phyloP scores from a whole-genome alignment of 257 asterid species.

The Salvia rosmarinus region DNA sequence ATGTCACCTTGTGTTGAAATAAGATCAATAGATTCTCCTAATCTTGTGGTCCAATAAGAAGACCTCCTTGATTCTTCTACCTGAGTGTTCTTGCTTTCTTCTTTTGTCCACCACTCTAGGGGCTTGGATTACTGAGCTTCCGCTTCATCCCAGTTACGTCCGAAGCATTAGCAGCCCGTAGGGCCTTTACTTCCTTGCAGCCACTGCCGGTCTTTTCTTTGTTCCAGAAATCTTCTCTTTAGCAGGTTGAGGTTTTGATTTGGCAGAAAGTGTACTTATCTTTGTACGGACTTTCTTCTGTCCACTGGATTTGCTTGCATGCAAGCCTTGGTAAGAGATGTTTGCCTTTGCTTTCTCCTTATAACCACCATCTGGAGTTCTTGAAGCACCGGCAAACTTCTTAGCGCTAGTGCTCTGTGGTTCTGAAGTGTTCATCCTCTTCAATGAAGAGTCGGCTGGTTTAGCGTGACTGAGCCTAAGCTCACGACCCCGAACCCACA shows the following conservation, averaged over 20 bases:
- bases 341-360: conserved; percentile 36
- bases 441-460: conserved; percentile 50
- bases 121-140: conserved; percentile 63
- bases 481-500: conserved; percentile 77
- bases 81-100: conserved; percentile 68
- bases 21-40: neutral
- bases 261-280: conserved; percentile 30
- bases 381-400: conserved; percentile 40
- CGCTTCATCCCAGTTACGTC: conserved; percentile 63
- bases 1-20: neutral
- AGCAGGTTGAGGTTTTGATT: conserved; percentile 38
- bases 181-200: conserved; percentile 73
- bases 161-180: conserved; percentile 40
- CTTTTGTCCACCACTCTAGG: conserved; percentile 55
- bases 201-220: conserved; percentile 80
- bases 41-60: neutral
- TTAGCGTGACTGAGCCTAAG: conserved; percentile 72
- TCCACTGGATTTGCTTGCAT: conserved; percentile 72
- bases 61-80: conserved; percentile 25
- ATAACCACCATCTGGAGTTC: conserved; percentile 42
- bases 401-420: conserved; percentile 45
- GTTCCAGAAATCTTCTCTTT: conserved; percentile 31
- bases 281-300: conserved; percentile 57
- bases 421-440: conserved; percentile 48
- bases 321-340: conserved; percentile 78